phyloP scores from a whole-genome alignment of 140 eudicot species.

The Anethum foeniculum region DNA sequence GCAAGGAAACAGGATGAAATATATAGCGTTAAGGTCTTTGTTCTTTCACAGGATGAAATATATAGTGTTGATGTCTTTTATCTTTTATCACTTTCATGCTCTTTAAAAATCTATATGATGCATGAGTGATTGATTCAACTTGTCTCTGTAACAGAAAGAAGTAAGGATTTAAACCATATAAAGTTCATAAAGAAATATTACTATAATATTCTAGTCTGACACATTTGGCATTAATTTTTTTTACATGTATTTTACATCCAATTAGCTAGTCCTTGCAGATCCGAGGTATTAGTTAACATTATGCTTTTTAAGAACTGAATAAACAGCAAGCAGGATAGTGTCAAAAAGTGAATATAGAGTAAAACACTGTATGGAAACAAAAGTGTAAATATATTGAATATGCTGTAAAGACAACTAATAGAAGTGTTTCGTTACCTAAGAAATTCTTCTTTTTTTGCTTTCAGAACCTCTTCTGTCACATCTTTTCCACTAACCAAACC shows the following conservation, averaged over 20 bases:
- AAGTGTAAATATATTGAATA: not conserved
- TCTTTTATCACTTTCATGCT: not conserved
- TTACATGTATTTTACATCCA: not conserved
- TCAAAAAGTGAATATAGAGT: not conserved
- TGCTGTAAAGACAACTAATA: not conserved
- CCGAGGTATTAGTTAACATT: not conserved
- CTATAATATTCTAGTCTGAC: not conserved
- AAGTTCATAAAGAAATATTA: not conserved
- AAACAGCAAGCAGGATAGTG: not conserved
- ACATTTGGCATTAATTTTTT: not conserved
- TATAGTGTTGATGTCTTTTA: not conserved
- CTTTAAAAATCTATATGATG: not conserved
- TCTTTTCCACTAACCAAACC: conserved; percentile 85
- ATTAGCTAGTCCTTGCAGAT: not conserved
- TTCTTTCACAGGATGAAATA: too few species aligned
- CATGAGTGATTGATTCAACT: not conserved
- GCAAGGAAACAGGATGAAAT: not conserved
- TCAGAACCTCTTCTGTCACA: conserved; percentile 63
- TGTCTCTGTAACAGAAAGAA: not conserved
- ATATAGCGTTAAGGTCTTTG: too few species aligned
- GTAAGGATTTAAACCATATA: not conserved
- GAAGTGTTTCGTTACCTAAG: conserved; percentile 40
- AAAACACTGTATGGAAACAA: not conserved
- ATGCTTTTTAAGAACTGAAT: not conserved
- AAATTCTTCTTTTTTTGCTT: conserved; percentile 57